Evolutionary conservation across 2,329 filamentous ascomycete genomes (phyloP).

Genomic region (Xylariaceae sp.): DNA sequence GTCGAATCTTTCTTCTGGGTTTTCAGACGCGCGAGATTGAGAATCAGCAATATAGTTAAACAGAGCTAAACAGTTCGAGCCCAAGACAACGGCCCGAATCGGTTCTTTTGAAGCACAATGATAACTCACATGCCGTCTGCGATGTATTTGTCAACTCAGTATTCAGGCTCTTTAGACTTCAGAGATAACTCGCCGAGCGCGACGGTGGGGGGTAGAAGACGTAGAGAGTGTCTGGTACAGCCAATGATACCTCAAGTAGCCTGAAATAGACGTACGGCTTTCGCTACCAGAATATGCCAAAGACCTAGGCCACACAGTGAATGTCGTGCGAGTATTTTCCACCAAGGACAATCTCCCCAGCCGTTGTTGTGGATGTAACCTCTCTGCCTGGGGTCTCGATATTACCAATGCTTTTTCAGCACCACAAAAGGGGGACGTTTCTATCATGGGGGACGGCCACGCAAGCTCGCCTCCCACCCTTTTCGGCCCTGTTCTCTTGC

Average conservation of each 20-base stretch:
- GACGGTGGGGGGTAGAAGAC: too few species aligned
- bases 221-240: neutral
- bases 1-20: neutral
- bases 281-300: conserved; percentile 13
- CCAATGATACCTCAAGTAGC: conserved; percentile 4
- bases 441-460: neutral
- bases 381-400: neutral
- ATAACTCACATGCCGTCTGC: neutral
- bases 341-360: neutral
- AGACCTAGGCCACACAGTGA: conserved; percentile 4
- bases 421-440: neutral
- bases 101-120: neutral
- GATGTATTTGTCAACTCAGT: conserved; percentile 23
- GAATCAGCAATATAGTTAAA: conserved; percentile 9
- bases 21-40: conserved; percentile 9
- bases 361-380: neutral
- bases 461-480: too few species aligned
- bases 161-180: conserved; percentile 29
- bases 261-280: neutral
- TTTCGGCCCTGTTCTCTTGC: too few species aligned
- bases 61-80: conserved; percentile 15
- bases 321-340: conserved; percentile 6
- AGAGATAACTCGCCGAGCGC: too few species aligned
- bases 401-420: conserved; percentile 21
- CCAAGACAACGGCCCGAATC: neutral